Percentiles rank a stretch among this genome's conserved stretches.
Evolutionary conservation across 2,329 filamentous ascomycete species (phyloP).

Genomic region (Aspergillus tanneri): DNA sequence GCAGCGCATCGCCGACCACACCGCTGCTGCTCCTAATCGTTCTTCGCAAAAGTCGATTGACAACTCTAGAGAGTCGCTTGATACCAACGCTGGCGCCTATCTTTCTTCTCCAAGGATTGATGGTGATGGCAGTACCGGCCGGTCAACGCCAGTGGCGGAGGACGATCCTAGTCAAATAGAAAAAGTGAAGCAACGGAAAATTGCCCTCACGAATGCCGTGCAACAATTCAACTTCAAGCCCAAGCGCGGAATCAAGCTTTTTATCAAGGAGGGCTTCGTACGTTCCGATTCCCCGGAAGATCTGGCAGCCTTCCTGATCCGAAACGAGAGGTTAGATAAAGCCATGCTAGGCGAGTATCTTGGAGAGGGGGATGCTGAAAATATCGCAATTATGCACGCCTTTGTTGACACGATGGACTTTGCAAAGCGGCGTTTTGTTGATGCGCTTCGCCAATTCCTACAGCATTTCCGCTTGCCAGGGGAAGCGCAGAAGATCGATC

Average conservation of each 20-base stretch:
- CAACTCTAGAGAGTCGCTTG: constrained; percentile 70
- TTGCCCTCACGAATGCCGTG: constrained; percentile 82
- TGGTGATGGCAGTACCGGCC: constrained; percentile 52
- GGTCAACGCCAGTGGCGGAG: constrained; percentile 68
- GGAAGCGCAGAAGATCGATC: constrained; percentile 98
- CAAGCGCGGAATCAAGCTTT: constrained; percentile 82
- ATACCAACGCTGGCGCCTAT: constrained; percentile 57
- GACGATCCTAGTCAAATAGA: constrained; percentile 95
- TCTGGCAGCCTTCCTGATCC: constrained; percentile 78
- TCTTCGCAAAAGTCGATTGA: constrained; percentile 56
- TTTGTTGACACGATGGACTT: constrained; percentile 98
- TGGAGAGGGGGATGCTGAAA: constrained; percentile 87
- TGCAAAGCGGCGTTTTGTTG: constrained; percentile 83
- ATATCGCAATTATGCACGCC: constrained; percentile 96
- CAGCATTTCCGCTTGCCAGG: constrained; percentile 94
- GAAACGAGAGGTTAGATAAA: constrained; percentile 85
- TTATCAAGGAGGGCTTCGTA: constrained; percentile 86
- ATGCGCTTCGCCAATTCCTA: constrained; percentile 84
- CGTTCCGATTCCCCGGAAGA: constrained; percentile 73
- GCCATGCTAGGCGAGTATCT: constrained; percentile 89
- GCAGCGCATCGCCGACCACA: constrained; percentile 59
- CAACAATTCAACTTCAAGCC: constrained; percentile 97
- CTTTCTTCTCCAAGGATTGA: constrained; percentile 61
- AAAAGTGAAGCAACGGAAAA: constrained; percentile 90
- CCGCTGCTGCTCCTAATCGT: constrained; percentile 49